Evolutionary conservation across 768 basidiomycete species (phyloP).

Genomic region (Scleroderma bovista): DNA sequence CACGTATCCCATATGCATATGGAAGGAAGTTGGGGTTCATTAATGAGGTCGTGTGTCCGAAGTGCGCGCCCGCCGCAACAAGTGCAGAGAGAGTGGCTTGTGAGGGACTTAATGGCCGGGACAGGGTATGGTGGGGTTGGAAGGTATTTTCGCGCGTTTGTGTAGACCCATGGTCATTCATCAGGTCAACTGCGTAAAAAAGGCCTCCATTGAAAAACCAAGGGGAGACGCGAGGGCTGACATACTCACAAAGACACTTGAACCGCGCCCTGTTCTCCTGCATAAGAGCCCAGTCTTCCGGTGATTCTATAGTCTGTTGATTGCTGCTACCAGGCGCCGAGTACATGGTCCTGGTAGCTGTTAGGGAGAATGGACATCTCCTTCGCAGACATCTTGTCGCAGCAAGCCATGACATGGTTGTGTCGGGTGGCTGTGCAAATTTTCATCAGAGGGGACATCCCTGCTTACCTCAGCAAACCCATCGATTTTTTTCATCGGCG

Average conservation of each 20-base stretch:
- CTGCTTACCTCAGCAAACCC: constrained; percentile 50
- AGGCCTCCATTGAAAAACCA: constrained; percentile 7
- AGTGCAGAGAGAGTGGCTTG: constrained; percentile 83
- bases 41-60: constrained; percentile 80
- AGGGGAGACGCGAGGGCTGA: constrained; percentile 9
- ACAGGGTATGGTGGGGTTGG: constrained; percentile 66
- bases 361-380: not conserved
- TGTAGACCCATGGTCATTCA: constrained; percentile 73
- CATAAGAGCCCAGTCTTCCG: constrained; percentile 60
- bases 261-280: constrained; percentile 54
- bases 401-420: constrained; percentile 14
- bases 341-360: constrained; percentile 22
- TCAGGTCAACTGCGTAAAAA: constrained; percentile 45
- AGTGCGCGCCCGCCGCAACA: constrained; percentile 88
- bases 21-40: constrained; percentile 89
- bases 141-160: constrained; percentile 62
- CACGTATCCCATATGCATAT: constrained; percentile 88
- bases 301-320: constrained; percentile 37
- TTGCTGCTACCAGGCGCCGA: constrained; percentile 20
- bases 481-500: constrained; percentile 39
- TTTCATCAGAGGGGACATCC: constrained; percentile 13
- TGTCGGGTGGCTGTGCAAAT: constrained; percentile 30
- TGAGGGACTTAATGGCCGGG: constrained; percentile 51
- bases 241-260: constrained; percentile 47
- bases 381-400: constrained; percentile 19